A percentile compares a stretch with the other conserved stretches of the same genome.
Conservation (phyloP, 768 basidiomycete species). For the Termitomyces sp. region DNA sequence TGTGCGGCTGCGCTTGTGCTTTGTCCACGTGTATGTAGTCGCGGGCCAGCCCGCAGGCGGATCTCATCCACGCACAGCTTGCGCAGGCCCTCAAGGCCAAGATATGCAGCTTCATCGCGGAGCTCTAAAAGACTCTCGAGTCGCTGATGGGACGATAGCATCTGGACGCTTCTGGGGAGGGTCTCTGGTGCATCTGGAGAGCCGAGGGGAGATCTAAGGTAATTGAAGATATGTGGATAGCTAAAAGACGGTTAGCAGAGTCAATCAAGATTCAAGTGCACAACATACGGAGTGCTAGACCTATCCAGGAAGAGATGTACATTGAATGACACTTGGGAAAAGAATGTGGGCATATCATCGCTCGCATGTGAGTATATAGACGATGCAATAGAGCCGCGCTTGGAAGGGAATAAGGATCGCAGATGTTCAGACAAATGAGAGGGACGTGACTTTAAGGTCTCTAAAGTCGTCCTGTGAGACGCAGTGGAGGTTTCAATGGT, state of each 20-base stretch:
- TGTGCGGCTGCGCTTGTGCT: slow-evolving; percentile 35
- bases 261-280: neutral
- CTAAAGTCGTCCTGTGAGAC: slow-evolving; percentile 63
- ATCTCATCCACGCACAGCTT: slow-evolving; percentile 70
- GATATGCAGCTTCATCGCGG: slow-evolving; percentile 75
- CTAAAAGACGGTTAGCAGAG: slow-evolving; percentile 32
- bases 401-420: slow-evolving; percentile 38
- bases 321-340: slow-evolving; percentile 42
- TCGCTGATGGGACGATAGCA: slow-evolving; percentile 41
- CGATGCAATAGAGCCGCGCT: slow-evolving; percentile 43
- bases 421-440: slow-evolving; percentile 66
- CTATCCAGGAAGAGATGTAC: slow-evolving; percentile 80
- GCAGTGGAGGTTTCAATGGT: slow-evolving; percentile 72
- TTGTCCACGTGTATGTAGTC: slow-evolving; percentile 42
- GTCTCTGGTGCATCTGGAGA: slow-evolving; percentile 45
- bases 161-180: slow-evolving; percentile 62
- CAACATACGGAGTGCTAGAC: slow-evolving; percentile 72
- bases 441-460: slow-evolving; percentile 65
- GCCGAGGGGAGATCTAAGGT: slow-evolving; percentile 59
- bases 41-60: slow-evolving; percentile 43
- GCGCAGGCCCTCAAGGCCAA: slow-evolving; percentile 65
- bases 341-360: slow-evolving; percentile 52
- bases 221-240: slow-evolving; percentile 68
- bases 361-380: slow-evolving; percentile 58
- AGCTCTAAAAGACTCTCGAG: slow-evolving; percentile 72